Evolutionary conservation across 345 rosid species (phyloP).

Genomic region (Dimocarpus longan): DNA sequence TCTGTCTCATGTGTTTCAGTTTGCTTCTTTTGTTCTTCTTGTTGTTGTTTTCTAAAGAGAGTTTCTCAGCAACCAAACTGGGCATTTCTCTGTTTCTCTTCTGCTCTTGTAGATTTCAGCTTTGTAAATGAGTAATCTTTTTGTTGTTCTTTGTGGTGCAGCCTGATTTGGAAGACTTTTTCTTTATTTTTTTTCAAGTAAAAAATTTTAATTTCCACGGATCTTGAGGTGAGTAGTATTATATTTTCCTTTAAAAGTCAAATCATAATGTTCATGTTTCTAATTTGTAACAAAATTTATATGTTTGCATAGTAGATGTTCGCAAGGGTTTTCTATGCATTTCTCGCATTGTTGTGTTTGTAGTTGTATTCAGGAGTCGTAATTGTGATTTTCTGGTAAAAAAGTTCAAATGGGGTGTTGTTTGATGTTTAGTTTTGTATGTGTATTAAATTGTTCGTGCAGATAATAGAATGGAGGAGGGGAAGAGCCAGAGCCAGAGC

Average conservation of each 20-base stretch:
- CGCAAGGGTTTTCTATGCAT: background rate
- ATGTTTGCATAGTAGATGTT: background rate
- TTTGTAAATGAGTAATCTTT: background rate
- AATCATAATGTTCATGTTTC: background rate
- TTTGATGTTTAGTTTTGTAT: conserved; percentile 6
- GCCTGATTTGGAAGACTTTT: conserved; percentile 23
- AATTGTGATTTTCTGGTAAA: background rate
- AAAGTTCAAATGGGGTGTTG: background rate
- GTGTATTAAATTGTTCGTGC: conserved; percentile 10
- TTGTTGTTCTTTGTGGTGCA: conserved; percentile 22
- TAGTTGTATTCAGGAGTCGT: background rate
- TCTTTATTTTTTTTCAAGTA: conserved; percentile 8
- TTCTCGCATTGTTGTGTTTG: background rate
- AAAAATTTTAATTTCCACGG: conserved; percentile 19
- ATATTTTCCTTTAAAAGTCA: conserved; percentile 11
- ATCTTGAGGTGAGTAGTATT: conserved; percentile 46
- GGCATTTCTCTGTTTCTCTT: conserved; percentile 2
- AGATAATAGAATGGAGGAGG: conserved; percentile 51
- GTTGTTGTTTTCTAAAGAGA: background rate
- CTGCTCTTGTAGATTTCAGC: conserved; percentile 5
- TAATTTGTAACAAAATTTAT: too few relatives aligned
- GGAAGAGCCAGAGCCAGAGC: conserved; percentile 48
- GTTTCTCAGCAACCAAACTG: conserved; percentile 17
- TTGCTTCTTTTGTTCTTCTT: conserved; percentile 1
- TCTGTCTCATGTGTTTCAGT: conserved; percentile 8